Percentiles rank a stretch among this genome's conserved stretches.
phyloP scores from a whole-genome alignment of 768 basidiomycete species.

The Pisolithus sp. region DNA sequence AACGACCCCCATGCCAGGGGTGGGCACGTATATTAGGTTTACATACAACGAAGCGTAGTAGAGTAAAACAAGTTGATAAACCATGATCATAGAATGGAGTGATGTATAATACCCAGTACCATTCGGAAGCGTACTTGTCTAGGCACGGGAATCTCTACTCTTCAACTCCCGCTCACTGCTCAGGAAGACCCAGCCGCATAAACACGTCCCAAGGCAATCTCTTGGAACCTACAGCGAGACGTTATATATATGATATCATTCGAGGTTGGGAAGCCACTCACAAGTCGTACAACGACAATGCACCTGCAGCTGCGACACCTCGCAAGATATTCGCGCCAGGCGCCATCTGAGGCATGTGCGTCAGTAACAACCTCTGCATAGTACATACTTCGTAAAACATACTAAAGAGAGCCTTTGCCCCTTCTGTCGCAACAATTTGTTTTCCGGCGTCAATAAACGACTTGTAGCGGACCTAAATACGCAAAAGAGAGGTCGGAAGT shows the following conservation, averaged over 20 bases:
- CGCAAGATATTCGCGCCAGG: slow-evolving; percentile 52
- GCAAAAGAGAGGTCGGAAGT: background rate
- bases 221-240: slow-evolving; percentile 35
- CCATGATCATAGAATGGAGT: too few relatives aligned
- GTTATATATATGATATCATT: background rate
- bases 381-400: slow-evolving; percentile 4
- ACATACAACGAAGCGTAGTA: too few relatives aligned
- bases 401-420: slow-evolving; percentile 33
- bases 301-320: slow-evolving; percentile 45
- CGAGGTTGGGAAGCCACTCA: slow-evolving; percentile 10
- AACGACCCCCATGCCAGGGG: too few relatives aligned
- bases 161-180: background rate
- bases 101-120: too few relatives aligned
- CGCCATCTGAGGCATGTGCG: slow-evolving; percentile 43
- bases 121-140: too few relatives aligned
- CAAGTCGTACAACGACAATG: slow-evolving; percentile 60
- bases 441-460: slow-evolving; percentile 33
- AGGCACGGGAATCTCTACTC: too few relatives aligned
- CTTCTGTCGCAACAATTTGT: slow-evolving; percentile 38
- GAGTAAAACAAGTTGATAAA: too few relatives aligned
- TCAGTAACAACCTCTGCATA: background rate
- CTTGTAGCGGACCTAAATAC: slow-evolving; percentile 31
- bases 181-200: slow-evolving; percentile 40
- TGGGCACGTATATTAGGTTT: too few relatives aligned
- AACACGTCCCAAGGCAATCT: slow-evolving; percentile 49